Percentiles rank a stretch among this genome's conserved stretches.
phyloP scores from a whole-genome alignment of 2,329 filamentous ascomycete genomes.

The Cercospora berteroae region DNA sequence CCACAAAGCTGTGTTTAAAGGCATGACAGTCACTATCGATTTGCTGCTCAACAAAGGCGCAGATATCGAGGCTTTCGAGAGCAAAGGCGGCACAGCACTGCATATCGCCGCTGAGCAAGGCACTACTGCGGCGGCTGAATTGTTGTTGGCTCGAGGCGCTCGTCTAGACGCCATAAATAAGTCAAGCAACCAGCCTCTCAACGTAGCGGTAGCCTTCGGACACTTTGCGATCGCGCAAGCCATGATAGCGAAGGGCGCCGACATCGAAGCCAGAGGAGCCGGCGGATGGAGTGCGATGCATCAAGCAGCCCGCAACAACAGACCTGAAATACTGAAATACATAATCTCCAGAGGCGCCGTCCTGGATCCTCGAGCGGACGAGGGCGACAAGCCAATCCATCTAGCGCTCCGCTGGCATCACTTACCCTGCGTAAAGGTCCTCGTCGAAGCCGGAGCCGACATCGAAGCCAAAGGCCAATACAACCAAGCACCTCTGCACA shows the following conservation, averaged over 20 bases:
- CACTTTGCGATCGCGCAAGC: not conserved
- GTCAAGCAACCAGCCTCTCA: not conserved
- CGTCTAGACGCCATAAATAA: not conserved
- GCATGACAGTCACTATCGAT: not conserved
- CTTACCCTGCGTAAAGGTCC: not conserved
- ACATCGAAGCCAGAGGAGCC: not conserved
- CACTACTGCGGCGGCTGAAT: not conserved
- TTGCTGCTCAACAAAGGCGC: not conserved
- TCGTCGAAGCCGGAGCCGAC: not conserved
- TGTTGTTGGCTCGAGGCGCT: not conserved
- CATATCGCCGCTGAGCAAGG: not conserved
- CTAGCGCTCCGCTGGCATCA: not conserved
- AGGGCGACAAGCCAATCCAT: not conserved
- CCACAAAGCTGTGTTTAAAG: not conserved
- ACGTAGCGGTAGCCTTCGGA: not conserved
- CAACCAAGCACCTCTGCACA: not conserved
- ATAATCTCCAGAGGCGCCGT: not conserved
- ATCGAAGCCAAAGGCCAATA: not conserved
- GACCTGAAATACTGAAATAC: not conserved
- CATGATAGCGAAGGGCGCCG: not conserved
- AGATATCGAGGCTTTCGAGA: not conserved
- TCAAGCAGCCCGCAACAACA: not conserved
- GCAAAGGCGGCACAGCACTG: not conserved
- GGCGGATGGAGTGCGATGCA: not conserved
- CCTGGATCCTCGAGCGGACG: not conserved